Percentiles rank a stretch among this genome's conserved stretches.
phyloP scores from a whole-genome alignment of 2,329 filamentous ascomycete genomes.

The Diaporthe nobilis region DNA sequence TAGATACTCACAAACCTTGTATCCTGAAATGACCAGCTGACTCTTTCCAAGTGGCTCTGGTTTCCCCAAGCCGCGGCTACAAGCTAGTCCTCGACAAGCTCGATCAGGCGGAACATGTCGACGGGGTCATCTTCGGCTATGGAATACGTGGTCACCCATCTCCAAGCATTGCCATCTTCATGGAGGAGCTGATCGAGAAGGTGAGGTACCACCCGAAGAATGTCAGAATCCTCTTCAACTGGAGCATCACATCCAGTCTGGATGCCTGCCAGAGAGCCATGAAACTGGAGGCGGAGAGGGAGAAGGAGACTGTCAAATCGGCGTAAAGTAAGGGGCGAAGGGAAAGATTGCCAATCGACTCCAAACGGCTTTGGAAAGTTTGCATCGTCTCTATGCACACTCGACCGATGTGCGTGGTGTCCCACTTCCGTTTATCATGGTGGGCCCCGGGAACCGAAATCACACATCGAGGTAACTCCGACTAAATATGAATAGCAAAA shows the following conservation, averaged over 20 bases:
- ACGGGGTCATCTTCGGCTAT: background rate
- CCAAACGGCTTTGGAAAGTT: background rate
- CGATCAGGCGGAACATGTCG: background rate
- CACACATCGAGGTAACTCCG: background rate
- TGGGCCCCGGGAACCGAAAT: background rate
- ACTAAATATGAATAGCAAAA: background rate
- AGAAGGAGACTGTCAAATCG: background rate
- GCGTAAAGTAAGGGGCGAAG: background rate
- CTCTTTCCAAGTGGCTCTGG: background rate
- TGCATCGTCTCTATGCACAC: background rate
- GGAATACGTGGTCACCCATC: background rate
- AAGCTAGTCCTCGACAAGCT: background rate
- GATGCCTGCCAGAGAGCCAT: constrained; percentile 4
- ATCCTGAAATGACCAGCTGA: background rate
- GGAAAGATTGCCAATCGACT: background rate
- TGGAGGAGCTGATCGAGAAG: background rate
- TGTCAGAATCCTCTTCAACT: background rate
- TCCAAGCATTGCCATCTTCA: background rate
- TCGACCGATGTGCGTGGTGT: no score
- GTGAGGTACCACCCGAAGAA: constrained; percentile 5
- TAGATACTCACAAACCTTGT: no score
- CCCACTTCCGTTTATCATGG: background rate
- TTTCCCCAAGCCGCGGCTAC: background rate
- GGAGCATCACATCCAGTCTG: constrained; percentile 7
- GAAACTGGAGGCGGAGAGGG: background rate